Evolutionary conservation across 2,329 filamentous ascomycete genomes (phyloP), one percentile per base, ranked within the genome.

Genomic region (Fusarium buxicola): DNA sequence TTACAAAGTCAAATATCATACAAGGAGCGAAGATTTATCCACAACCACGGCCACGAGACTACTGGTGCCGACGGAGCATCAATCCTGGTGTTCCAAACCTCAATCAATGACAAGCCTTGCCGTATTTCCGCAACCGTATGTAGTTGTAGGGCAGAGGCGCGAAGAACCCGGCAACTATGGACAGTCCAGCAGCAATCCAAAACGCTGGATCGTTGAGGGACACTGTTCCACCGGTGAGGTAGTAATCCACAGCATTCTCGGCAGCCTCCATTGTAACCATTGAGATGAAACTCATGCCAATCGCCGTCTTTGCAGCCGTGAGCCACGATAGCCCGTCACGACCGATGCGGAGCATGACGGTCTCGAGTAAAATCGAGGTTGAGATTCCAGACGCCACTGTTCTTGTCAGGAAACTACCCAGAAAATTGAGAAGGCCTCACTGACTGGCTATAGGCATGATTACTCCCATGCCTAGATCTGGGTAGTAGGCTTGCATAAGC

Each of bases 251-350:
- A 0, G 74, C 58, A 59, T 86, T 86, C 63, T 86, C 80, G 0
- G 80, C 83, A 4, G 76, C 59, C 66, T 86, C 84, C 84, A 87
- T 87, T 0, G 84, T 82, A 2, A 85, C 9, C 84, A 86, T 86
- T 0, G 84, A 86, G 9, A 86, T 80, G 43, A 85, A 72, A 55
- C 84, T 86, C 84, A 86, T 87, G 1, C 84, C 84, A 18, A 81
- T 79, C 0, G 84, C 84, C 0, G 84, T 86, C 39, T 76, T 81
- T 3, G 75, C 77, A 0, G 84, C 84, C 1, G 65, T 66, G 0
- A 66, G 53, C 83, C 82, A 85, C 0, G 80, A 61, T 0, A 86
- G 71, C 8, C 72, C 68, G 49, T 86, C 84, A 2, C 74, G 76
- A 1, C 84, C 84, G 1, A 76, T 63, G 1, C 77, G 77, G 2